Evolutionary conservation across 2,329 filamentous ascomycete genomes (phyloP), one percentile per base, ranked within the genome.

Genomic region (Sporothrix variecibatus): DNA sequence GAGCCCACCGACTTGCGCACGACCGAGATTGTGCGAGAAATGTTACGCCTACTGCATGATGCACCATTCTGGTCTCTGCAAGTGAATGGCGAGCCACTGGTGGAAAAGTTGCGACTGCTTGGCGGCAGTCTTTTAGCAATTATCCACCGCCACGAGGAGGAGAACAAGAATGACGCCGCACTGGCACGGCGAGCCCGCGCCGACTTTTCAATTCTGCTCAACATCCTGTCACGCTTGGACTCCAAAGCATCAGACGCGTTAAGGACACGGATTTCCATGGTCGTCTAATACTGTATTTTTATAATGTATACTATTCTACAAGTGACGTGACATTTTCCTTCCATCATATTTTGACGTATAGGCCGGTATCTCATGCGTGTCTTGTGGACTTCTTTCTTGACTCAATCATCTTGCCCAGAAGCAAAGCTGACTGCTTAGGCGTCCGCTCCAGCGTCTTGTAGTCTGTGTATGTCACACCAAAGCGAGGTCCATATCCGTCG

Each of bases 401-500:
- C 11, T 12, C 56, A 23, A 58, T 58, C 56, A 58, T 28, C 23
- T 31, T 20, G 7, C 26, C 26, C 3, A 58, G 23, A 15, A 58
- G 26, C 56, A 58, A 12, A 26, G 56, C 56, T 4, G 56, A 58
- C 88, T 94, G 93, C 88, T 97, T 97, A 53, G 94, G 91, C 78
- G 91, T 88, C 71, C 94, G 86, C 85, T 91, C 93, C 86, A 96
- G 94, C 28, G 90, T 89, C 78, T 89, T 85, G 81, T 96, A 97
- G 83, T 97, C 93, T 70, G 97, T 93, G 81, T 88, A 96, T 6
- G 91, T 93, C 73, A 94, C 93, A 34, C 94, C 94, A 79, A 97
- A 97, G 28, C 94, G 88, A 56, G 93, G 96, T 84, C 93, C 91
- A 80, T 95, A 97, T 11, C 94, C 94, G 81, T 97, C 94, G 20